Percentiles rank a stretch among this genome's conserved stretches.
These are phyloP conservation scores for Moesziomyces aphidis DNA, from an alignment of 1,284 basidiomycete species.

Conservation along the genomic window DNA sequence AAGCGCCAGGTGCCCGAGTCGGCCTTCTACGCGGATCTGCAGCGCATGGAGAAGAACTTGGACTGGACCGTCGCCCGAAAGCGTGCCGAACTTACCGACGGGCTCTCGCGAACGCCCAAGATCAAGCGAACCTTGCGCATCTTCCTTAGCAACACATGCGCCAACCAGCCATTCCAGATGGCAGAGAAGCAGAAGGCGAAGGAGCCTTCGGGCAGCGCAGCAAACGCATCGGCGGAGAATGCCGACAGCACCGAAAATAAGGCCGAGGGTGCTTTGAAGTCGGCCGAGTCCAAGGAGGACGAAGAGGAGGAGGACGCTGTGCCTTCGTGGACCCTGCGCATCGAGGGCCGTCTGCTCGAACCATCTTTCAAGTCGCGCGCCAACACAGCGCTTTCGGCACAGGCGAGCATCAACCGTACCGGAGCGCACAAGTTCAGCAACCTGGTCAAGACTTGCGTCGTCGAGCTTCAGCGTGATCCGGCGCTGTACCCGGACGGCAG, in stretches of 20 bases:
- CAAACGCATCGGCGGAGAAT: constrained; percentile 18
- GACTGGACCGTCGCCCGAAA: constrained; percentile 96
- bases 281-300: constrained; percentile 30
- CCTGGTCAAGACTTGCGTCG: constrained; percentile 83
- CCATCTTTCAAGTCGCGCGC: constrained; percentile 59
- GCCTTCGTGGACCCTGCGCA: constrained; percentile 87
- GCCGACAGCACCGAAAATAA: constrained; percentile 30
- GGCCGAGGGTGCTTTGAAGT: constrained; percentile 25
- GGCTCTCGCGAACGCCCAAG: constrained; percentile 67
- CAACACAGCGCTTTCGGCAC: constrained; percentile 58
- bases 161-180: constrained; percentile 74
- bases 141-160: constrained; percentile 88
- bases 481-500: constrained; percentile 76
- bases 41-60: constrained; percentile 88
- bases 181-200: constrained; percentile 57
- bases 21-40: constrained; percentile 84
- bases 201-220: constrained; percentile 19
- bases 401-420: constrained; percentile 60
- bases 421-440: constrained; percentile 79
- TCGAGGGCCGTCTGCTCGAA: constrained; percentile 86
- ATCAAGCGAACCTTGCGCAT: constrained; percentile 85
- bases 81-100: constrained; percentile 76
- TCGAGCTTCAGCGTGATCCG: constrained; percentile 88
- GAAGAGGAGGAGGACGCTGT: constrained; percentile 77
- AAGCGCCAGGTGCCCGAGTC: constrained; percentile 71